Percentiles rank a stretch among this genome's conserved stretches.
phyloP scores from a whole-genome alignment of 108 stramenopile genomes.

The Fragilariopsis cylindrus region DNA sequence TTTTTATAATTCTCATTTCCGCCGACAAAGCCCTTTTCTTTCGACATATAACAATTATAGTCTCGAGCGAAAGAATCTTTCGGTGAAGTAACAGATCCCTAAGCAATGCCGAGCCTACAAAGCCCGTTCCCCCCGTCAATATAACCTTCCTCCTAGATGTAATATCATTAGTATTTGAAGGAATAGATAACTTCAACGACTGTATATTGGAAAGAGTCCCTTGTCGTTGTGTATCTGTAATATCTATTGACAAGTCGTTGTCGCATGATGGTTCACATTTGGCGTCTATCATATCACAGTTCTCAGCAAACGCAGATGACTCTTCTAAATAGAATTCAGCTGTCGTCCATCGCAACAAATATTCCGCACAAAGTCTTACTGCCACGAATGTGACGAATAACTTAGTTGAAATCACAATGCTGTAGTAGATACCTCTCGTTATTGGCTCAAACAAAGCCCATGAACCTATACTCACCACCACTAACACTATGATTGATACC shows the following conservation, averaged over 20 bases:
- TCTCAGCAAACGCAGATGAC: slow-evolving; percentile 27
- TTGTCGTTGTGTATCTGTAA: background rate
- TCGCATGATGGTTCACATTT: background rate
- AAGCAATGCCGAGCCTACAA: slow-evolving; percentile 79
- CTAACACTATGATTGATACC: background rate
- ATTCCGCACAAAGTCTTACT: slow-evolving; percentile 11
- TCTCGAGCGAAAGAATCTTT: slow-evolving; percentile 34
- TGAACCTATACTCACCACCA: background rate
- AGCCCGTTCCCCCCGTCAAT: slow-evolving; percentile 87
- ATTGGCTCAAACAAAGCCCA: background rate
- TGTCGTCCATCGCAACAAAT: slow-evolving; percentile 8
- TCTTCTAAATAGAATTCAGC: slow-evolving; percentile 31
- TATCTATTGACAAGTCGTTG: background rate
- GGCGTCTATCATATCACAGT: slow-evolving; percentile 39
- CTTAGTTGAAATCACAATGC: background rate
- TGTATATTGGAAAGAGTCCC: background rate
- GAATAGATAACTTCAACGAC: background rate
- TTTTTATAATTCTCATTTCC: slow-evolving; percentile 40
- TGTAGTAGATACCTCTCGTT: background rate
- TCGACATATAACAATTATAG: slow-evolving; percentile 64
- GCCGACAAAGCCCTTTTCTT: slow-evolving; percentile 54
- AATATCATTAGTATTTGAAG: slow-evolving; percentile 5
- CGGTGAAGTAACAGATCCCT: slow-evolving; percentile 69
- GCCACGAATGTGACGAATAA: background rate
- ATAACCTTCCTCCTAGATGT: slow-evolving; percentile 35